phyloP scores from a whole-genome alignment of 148 eudicot species.

The Rhododendron mucronatum region DNA sequence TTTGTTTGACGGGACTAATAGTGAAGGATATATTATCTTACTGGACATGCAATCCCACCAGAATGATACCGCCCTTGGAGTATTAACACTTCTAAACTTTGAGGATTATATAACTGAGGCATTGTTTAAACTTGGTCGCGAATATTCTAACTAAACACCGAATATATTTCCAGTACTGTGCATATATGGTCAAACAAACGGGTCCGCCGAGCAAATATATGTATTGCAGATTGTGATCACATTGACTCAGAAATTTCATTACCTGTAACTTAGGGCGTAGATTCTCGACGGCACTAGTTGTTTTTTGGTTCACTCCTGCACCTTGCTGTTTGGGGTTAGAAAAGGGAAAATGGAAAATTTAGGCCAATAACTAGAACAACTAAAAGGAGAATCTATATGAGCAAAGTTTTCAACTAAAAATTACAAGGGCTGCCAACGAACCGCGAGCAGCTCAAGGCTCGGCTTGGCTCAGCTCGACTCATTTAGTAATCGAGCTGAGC shows the following conservation, averaged over 20 bases:
- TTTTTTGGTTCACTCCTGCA: slow-evolving; percentile 38
- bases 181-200: not conserved
- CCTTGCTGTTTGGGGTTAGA: slow-evolving; percentile 44
- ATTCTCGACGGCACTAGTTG: slow-evolving; percentile 53
- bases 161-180: not conserved
- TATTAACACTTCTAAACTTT: not conserved
- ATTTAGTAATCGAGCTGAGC: too few species aligned
- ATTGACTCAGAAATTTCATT: not conserved
- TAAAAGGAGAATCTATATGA: too few species aligned
- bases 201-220: not conserved
- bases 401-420: too few species aligned
- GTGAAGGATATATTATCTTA: not conserved
- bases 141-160: not conserved
- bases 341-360: not conserved
- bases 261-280: slow-evolving; percentile 77
- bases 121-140: not conserved
- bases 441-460: too few species aligned
- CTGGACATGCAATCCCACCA: too few species aligned
- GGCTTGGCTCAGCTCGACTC: too few species aligned
- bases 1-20: not conserved
- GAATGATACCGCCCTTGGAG: not conserved
- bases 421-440: too few species aligned
- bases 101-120: not conserved
- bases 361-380: not conserved
- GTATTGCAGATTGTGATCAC: not conserved